Base-by-base conservation (phyloP, 176 grass and related monocot genomes). In the Bolboschoenus planiculmis region DNA sequence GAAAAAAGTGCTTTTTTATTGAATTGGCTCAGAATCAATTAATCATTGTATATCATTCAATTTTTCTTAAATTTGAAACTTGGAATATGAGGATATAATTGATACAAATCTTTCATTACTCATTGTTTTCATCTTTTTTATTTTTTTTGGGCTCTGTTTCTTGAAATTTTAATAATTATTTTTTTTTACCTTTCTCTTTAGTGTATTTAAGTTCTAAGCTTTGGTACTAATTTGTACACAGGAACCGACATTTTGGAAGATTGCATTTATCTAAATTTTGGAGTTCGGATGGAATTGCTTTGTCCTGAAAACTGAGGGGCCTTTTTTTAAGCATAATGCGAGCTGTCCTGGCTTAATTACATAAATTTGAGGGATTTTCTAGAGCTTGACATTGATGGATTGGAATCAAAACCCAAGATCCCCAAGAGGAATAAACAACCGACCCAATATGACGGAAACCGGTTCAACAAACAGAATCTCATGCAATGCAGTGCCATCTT, bases 271-370 rank as follows among this genome's bases (percentile, higher is more conserved):
- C 35, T 26, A 35, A 79, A 40, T 26, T 15, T 80, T 81, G 46
- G 46, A 47, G 46, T 7, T 74, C 20, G 27, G 72, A 46, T 16
- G 46, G 46, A 77, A 51, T 77, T 77, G 27, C 11, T 47, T 77
- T 77, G 23, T 14, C 26, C 44, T 18, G 43, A 50, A 76, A 76
- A 29, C 21, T 42, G 7, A 81, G 31, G 57, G 14, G 40, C 72
- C 24, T 77, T 81, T 81, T 80, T 63, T 46, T 24, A 46, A n/a
- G 79, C 33, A 44, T 82, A 20, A 63, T 65, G 57, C 54, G 34
- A 43, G n/a, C 55, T 20, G 31, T 18, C 50, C 14, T 82, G 80
- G 40, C 56, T 77, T 53, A 30, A 53, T 34, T 31, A 51, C 27
- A 77, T 10, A 77, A 18, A 53, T 14, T 76, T 30, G 46, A 77